phyloP scores from a whole-genome alignment of 2,329 filamentous ascomycete species.

The Talaromyces verruculosus region DNA sequence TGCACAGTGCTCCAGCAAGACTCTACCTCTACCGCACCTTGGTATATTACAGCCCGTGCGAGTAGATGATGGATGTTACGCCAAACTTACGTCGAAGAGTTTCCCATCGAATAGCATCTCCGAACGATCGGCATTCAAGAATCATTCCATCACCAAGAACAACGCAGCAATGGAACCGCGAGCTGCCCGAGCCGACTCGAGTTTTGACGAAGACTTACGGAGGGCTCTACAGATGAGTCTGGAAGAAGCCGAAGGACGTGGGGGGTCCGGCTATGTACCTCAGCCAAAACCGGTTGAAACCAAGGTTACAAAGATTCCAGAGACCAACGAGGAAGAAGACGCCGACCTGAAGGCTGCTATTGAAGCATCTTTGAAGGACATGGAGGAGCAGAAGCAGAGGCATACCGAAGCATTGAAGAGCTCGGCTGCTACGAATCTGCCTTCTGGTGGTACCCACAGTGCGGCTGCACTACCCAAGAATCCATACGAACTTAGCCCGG shows the following conservation, averaged over 20 bases:
- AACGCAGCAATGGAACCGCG: constrained; percentile 84
- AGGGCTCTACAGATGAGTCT: constrained; percentile 93
- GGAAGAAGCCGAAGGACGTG: constrained; percentile 80
- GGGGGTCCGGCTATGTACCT: constrained; percentile 68
- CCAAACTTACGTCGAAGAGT: constrained; percentile 76
- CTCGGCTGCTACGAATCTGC: constrained; percentile 61
- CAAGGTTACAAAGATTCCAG: constrained; percentile 25
- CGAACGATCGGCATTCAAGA: constrained; percentile 44
- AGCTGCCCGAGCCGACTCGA: constrained; percentile 81
- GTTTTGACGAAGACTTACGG: constrained; percentile 93
- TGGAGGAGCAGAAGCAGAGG: constrained; percentile 96
- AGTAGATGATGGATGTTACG: constrained; percentile 94
- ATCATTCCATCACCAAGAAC: constrained; percentile 61
- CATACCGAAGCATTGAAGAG: constrained; percentile 82
- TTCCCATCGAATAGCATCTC: constrained; percentile 45
- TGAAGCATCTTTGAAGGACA: constrained; percentile 88
- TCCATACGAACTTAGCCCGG: constrained; percentile 88
- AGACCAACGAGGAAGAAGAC: constrained; percentile 75
- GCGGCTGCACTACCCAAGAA: constrained; percentile 68
- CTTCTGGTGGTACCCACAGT: constrained; percentile 51
- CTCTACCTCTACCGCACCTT: constrained; percentile 81
- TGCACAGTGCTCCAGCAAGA: constrained; percentile 88
- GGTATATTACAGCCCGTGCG: constrained; percentile 88
- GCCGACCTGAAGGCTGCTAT: constrained; percentile 92
- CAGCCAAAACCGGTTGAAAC: constrained; percentile 49